phyloP scores from a whole-genome alignment of 805 yeast genomes.

The Millerozyma acaciae region DNA sequence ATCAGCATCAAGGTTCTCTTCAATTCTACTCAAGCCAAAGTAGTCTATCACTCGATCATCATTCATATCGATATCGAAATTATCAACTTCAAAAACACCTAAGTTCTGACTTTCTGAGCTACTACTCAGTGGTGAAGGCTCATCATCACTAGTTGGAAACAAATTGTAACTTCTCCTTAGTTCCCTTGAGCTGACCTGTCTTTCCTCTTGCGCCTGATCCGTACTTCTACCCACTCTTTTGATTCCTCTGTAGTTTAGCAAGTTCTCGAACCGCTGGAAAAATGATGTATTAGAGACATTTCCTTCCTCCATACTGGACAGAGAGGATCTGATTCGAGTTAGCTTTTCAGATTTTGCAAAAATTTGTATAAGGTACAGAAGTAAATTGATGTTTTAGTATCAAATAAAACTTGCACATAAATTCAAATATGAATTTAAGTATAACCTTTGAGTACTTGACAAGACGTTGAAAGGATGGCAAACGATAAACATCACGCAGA shows the following conservation, averaged over 20 bases:
- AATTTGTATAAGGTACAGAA: too few species aligned
- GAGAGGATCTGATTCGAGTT: too few species aligned
- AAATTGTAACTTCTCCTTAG: slow-evolving; percentile 2
- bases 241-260: slow-evolving; percentile 10
- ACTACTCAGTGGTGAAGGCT: background rate
- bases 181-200: background rate
- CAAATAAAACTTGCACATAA: too few species aligned
- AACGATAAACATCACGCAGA: slow-evolving; percentile 61
- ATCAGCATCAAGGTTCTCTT: slow-evolving; percentile 21
- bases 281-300: slow-evolving; percentile 1
- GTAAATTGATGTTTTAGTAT: too few species aligned
- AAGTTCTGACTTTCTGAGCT: slow-evolving; percentile 15
- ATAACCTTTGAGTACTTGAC: too few species aligned
- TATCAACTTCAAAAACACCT: slow-evolving; percentile 36
- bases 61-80: slow-evolving; percentile 9
- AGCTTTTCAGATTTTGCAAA: too few species aligned
- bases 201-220: background rate
- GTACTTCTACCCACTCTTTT: slow-evolving; percentile 4
- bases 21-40: slow-evolving; percentile 13
- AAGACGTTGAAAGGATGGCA: slow-evolving; percentile 11
- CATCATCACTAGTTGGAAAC: slow-evolving; percentile 4
- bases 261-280: slow-evolving; percentile 1
- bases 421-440: too few species aligned
- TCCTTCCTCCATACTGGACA: too few species aligned
- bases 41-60: slow-evolving; percentile 15